Conservation (phyloP, 768 basidiomycete genomes). For the Hericium coralloides region DNA sequence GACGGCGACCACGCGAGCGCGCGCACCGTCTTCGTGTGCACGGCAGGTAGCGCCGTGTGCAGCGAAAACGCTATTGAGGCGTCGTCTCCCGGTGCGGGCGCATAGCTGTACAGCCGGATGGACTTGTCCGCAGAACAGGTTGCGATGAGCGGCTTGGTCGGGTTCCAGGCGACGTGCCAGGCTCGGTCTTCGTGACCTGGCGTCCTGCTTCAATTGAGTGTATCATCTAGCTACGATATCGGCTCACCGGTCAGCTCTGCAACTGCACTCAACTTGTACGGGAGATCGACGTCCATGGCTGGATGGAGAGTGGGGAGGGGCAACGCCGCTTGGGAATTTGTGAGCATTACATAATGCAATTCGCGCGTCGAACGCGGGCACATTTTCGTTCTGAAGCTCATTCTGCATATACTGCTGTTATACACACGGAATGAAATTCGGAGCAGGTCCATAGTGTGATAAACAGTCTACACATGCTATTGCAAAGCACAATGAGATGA, state of each 20-base stretch:
- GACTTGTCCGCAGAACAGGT: constrained; percentile 95
- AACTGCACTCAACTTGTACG: constrained; percentile 5
- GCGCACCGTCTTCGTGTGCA: constrained; percentile 83
- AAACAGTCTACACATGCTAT: no score
- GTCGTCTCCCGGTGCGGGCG: constrained; percentile 13
- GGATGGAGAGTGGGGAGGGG: no score
- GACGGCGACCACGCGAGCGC: constrained; percentile 84
- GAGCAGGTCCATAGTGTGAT: no score
- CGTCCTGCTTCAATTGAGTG: neutral
- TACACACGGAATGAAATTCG: no score
- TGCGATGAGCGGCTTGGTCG: constrained; percentile 68
- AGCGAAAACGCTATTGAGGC: constrained; percentile 35
- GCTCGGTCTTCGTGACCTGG: constrained; percentile 74
- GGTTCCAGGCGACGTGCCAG: constrained; percentile 90
- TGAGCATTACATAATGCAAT: no score
- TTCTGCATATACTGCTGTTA: no score
- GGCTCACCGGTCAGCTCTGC: constrained; percentile 6
- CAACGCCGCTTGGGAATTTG: no score
- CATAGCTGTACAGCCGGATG: constrained; percentile 76
- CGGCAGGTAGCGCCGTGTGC: constrained; percentile 65
- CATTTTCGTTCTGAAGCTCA: no score
- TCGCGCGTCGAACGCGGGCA: no score
- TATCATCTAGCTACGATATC: neutral
- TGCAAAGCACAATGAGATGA: no score
- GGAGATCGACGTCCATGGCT: neutral